Evolutionary conservation across 108 stramenopile genomes (phyloP).

Genomic region (Nitzschia inconspicua): DNA sequence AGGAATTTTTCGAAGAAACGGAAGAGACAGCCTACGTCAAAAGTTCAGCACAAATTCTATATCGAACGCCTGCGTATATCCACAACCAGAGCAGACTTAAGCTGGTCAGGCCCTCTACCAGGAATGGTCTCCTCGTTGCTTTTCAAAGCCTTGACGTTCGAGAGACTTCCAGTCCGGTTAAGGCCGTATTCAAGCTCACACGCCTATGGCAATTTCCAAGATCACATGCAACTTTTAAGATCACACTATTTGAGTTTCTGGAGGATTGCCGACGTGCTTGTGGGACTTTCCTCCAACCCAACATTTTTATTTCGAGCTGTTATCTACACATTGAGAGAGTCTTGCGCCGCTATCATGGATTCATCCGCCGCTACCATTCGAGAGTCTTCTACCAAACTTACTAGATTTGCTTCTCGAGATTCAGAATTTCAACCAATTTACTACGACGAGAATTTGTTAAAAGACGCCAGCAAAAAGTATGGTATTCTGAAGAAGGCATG

Average conservation of each 20-base stretch:
- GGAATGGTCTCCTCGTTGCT: conserved; percentile 25
- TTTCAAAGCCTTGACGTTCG: conserved; percentile 51
- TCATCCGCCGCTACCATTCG: conserved; percentile 10
- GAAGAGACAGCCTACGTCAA: conserved; percentile 8
- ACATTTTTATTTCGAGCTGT: conserved; percentile 43
- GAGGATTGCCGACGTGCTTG: conserved; percentile 46
- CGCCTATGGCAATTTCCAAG: conserved; percentile 50
- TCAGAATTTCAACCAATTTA: conserved; percentile 15
- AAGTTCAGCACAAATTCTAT: conserved; percentile 51
- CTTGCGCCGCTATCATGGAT: conserved; percentile 31
- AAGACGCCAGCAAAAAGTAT: neutral
- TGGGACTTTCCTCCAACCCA: conserved; percentile 51
- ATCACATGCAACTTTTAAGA: conserved; percentile 42
- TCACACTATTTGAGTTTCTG: conserved; percentile 54
- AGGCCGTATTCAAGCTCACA: conserved; percentile 41
- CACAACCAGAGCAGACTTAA: conserved; percentile 44
- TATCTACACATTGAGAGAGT: conserved; percentile 42
- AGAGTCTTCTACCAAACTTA: neutral
- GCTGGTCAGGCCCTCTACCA: conserved; percentile 54
- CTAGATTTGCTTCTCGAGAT: conserved; percentile 1
- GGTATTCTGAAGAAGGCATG: neutral
- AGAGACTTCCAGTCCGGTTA: conserved; percentile 41
- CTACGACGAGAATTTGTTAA: conserved; percentile 15
- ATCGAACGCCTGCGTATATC: conserved; percentile 56
- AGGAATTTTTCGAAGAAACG: conserved; percentile 2